phyloP scores from a whole-genome alignment of 306 rosid genomes.

The Spatholobus suberectus region DNA sequence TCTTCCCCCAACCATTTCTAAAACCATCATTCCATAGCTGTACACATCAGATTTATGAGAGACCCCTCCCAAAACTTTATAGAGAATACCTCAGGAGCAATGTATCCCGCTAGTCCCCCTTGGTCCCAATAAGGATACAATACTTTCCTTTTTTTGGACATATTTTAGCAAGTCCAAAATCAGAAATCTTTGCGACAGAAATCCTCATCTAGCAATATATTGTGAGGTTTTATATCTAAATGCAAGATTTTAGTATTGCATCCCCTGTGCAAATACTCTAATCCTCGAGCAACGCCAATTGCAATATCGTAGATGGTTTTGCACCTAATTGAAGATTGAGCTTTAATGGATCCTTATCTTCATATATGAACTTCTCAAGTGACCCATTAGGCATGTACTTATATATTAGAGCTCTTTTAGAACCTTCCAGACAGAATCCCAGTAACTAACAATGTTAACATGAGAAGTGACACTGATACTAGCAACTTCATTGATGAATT shows the following conservation, averaged over 20 bases:
- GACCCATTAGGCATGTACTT: constrained; percentile 40
- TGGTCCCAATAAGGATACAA: constrained; percentile 13
- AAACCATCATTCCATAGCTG: constrained; percentile 45
- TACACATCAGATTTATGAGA: constrained; percentile 44
- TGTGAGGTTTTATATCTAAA: constrained; percentile 48
- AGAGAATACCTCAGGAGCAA: constrained; percentile 45
- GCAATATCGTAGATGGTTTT: constrained; percentile 32
- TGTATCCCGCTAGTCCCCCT: constrained; percentile 43
- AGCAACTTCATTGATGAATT: constrained; percentile 56
- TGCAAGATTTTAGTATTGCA: constrained; percentile 39
- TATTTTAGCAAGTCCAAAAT: constrained; percentile 47
- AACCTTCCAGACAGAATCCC: constrained; percentile 28
- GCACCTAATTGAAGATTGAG: constrained; percentile 3
- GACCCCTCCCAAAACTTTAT: constrained; percentile 29
- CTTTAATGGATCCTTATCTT: background rate
- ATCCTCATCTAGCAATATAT: constrained; percentile 24
- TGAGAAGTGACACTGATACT: constrained; percentile 44
- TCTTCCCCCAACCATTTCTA: constrained; percentile 35
- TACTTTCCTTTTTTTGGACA: constrained; percentile 33
- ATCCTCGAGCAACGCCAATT: constrained; percentile 37
- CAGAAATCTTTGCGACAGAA: constrained; percentile 38
- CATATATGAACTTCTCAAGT: constrained; percentile 37
- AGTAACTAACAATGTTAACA: constrained; percentile 38
- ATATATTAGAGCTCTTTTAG: constrained; percentile 32
- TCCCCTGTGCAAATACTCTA: constrained; percentile 36